phyloP scores from a whole-genome alignment of 2,329 filamentous ascomycete genomes.

The Chaetothyriales sp. region DNA sequence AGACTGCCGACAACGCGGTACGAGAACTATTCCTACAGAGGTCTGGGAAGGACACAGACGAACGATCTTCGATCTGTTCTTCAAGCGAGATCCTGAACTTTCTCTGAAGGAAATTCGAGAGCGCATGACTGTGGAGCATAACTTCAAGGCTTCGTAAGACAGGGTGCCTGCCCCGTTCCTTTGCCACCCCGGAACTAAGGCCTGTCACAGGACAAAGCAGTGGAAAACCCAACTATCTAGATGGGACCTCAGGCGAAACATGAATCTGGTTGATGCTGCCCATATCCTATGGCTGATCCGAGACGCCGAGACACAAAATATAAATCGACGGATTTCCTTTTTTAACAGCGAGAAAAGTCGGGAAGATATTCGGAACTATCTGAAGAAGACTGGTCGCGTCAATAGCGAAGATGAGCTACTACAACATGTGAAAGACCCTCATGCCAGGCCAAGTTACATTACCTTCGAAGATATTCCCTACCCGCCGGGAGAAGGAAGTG shows the following conservation, averaged over 20 bases:
- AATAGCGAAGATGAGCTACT: constrained; percentile 6
- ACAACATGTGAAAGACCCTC: constrained; percentile 4
- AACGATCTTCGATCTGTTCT: not conserved
- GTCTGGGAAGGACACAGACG: not conserved
- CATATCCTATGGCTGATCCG: constrained; percentile 8
- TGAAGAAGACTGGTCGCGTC: constrained; percentile 5
- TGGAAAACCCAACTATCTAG: constrained; percentile 8
- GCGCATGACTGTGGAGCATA: constrained; percentile 4
- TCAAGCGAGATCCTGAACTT: not conserved
- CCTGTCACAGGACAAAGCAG: constrained; percentile 6
- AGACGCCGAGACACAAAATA: constrained; percentile 2
- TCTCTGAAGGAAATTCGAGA: constrained; percentile 6
- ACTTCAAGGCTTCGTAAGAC: constrained; percentile 7
- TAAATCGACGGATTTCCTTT: constrained; percentile 5
- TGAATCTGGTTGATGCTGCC: constrained; percentile 8
- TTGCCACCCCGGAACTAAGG: not conserved
- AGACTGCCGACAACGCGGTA: not conserved
- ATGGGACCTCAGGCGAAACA: constrained; percentile 9
- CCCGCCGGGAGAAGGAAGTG: not conserved
- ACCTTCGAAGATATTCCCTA: constrained; percentile 1
- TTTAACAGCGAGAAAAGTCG: constrained; percentile 2
- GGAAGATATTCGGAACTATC: constrained; percentile 9
- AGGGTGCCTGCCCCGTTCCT: not conserved
- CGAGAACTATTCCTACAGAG: not conserved
- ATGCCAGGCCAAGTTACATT: constrained; percentile 8